phyloP scores from a whole-genome alignment of 768 basidiomycete genomes.

The Leccinellum rugosiceps region DNA sequence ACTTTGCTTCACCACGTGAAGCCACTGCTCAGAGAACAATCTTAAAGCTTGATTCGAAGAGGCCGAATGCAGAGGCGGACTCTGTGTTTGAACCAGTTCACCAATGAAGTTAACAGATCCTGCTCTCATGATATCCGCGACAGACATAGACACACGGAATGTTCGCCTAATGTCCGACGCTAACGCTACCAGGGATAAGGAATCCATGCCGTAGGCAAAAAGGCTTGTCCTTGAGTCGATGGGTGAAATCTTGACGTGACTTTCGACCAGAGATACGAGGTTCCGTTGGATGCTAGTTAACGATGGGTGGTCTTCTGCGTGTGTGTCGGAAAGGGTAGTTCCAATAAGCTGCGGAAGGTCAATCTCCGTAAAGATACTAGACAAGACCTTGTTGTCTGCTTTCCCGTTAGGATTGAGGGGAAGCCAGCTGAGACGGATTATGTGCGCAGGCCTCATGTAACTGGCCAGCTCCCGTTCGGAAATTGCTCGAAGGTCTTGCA shows the following conservation, averaged over 20 bases:
- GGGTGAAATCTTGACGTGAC: constrained; percentile 14
- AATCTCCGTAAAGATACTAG: constrained; percentile 23
- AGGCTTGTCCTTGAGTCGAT: constrained; percentile 25
- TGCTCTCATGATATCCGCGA: constrained; percentile 30
- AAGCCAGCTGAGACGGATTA: constrained; percentile 47
- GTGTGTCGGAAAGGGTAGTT: constrained; percentile 1
- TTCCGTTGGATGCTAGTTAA: constrained; percentile 33
- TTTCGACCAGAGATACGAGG: constrained; percentile 35
- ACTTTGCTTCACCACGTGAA: constrained; percentile 6
- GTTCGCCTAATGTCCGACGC: constrained; percentile 20
- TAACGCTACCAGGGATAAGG: constrained; percentile 25
- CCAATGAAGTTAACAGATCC: constrained; percentile 23
- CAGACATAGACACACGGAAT: constrained; percentile 19
- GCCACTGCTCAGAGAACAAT: constrained; percentile 20
- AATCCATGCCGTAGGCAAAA: constrained; percentile 35
- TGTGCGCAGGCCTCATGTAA: constrained; percentile 51
- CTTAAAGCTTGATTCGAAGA: constrained; percentile 1
- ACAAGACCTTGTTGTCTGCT: constrained; percentile 29
- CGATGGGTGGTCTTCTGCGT: neutral
- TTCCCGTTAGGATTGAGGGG: constrained; percentile 42
- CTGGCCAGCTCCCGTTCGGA: constrained; percentile 43
- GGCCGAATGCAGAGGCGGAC: neutral
- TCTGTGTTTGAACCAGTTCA: constrained; percentile 9
- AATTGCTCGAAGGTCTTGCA: constrained; percentile 24
- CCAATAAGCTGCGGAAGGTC: constrained; percentile 21